Base-by-base conservation (phyloP, 2,329 filamentous ascomycete species). In the Fusarium sp. region DNA sequence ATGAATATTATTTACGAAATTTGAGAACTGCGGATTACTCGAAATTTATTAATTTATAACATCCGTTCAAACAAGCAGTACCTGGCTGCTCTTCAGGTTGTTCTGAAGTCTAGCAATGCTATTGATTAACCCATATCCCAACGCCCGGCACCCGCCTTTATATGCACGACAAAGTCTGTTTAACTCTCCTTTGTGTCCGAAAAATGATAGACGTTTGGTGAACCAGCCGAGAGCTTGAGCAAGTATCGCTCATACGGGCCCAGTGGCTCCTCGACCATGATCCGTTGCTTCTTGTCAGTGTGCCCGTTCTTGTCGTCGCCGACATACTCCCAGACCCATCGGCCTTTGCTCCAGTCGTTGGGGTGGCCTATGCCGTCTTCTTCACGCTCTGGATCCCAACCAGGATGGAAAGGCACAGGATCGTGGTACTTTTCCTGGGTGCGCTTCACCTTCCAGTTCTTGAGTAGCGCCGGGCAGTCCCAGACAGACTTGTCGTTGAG, bases 271-370 rank as follows among this genome's bases (percentile, higher is more conserved):
- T 89, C 87, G 6, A 85, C 78, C 80, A 90, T 79, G 30, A 82
- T 78, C 27, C 78, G 77, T 66, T 81, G 75, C 46, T 69, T 77
- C 46, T 83, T 82, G 18, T 81, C 73, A 10, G 71, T 71, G 3
- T 84, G 84, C 8, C 83, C 84, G 3, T 79, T 73, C 18, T 73
- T 69, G 56, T 85, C 80, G 0, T 80, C 76, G 0, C 87, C 87
- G 15, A 77, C 73, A 48, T 87, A 89, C 72, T 86, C 83, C 87
- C 87, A 89, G 2, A 86, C 77, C 87, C 87, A 89, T 39, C 84
- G 79, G 2, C 76, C 75, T 30, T 78, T 71, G 8, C 75, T 68
- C 36, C 71, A 76, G 4, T 75, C 73, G 4, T 75, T 69, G 7
- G 71, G 71, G 15, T 70, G 61, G 4, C 71, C 72, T 12, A 71